phyloP scores from a whole-genome alignment of 2,329 filamentous ascomycete genomes.

The Colletotrichum sp. region DNA sequence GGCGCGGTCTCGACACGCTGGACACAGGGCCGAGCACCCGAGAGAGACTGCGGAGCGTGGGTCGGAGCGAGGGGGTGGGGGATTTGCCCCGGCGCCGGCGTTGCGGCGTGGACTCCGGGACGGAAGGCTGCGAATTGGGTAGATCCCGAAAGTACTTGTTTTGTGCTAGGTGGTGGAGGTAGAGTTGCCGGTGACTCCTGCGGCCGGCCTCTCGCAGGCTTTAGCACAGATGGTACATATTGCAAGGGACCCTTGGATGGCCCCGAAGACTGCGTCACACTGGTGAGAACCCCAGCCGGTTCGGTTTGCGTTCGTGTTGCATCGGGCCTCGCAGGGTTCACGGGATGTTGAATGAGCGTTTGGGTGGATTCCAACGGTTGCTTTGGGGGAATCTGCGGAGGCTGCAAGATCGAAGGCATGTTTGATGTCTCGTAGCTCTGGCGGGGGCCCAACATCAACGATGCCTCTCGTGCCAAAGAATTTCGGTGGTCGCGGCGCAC shows the following conservation, averaged over 20 bases:
- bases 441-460: conserved; percentile 24
- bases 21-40: not conserved
- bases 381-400: conserved; percentile 26
- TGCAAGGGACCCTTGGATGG: not conserved
- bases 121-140: not conserved
- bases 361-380: not conserved
- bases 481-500: conserved; percentile 3
- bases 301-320: not conserved
- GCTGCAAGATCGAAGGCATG: conserved; percentile 27
- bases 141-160: not conserved
- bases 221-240: conserved; percentile 32
- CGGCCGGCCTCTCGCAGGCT: conserved; percentile 28
- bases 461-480: conserved; percentile 29
- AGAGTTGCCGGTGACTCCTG: not conserved
- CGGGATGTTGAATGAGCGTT: not conserved
- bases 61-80: not conserved
- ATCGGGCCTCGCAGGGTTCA: not conserved
- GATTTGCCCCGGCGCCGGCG: not conserved
- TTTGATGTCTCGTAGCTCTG: conserved; percentile 22
- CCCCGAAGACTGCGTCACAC: not conserved
- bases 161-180: not conserved
- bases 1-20: conserved; percentile 11
- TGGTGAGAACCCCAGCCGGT: not conserved
- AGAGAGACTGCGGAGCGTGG: not conserved
- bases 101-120: not conserved